Base-by-base conservation (phyloP, 495 filamentous ascomycete species). In the Bombardia bombarda region DNA sequence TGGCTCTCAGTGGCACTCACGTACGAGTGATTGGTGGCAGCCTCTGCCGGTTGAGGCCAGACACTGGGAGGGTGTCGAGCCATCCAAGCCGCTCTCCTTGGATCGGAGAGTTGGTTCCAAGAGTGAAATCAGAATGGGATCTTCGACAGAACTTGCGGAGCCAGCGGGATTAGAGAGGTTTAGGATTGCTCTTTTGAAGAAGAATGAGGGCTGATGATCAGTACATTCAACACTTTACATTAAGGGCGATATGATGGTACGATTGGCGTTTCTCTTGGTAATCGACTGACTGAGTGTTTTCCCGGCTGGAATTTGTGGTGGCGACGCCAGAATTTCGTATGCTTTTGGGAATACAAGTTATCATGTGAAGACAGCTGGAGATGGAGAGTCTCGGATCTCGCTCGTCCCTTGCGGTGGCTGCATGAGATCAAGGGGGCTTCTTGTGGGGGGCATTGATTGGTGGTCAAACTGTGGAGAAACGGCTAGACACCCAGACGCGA, bases 1-100 rank as follows among this genome's bases (percentile, higher is more conserved):
- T 53, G 70, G 77, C 12, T 59, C 59, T 13, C 59, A 67, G 50
- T 86, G 84, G 83, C 82, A 83, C 59, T 68, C 66, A 4, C 53
- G 79, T 41, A 61, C 32, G 52, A 73, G 51, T 41, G 71, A 69
- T 8, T 85, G 80, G 80, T 82, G 79, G 77, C 69, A 73, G 56
- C 82, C 82, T n/a, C 45, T 86, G 22, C 68, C 75, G 1, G 36
- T 47, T 14, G 75, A 79, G 40, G 67, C 74, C 0, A 58, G 81
- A 24, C 65, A 73, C 28, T 83, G 80, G 81, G 81, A 83, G 45
- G 57, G 63, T 2, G 38, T 25, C 9, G 51, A 53, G 38, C 21
- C 49, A 7, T 49, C 58, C 1, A 53, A 41, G 32, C 58, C 53
- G 10, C 42, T 42, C 17, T 39, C 51, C 10, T 21, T 42, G 42